Percentiles rank a stretch among this genome's conserved stretches.
phyloP scores from a whole-genome alignment of 1,284 basidiomycete genomes.

The Cutaneotrichosporon cutaneum region DNA sequence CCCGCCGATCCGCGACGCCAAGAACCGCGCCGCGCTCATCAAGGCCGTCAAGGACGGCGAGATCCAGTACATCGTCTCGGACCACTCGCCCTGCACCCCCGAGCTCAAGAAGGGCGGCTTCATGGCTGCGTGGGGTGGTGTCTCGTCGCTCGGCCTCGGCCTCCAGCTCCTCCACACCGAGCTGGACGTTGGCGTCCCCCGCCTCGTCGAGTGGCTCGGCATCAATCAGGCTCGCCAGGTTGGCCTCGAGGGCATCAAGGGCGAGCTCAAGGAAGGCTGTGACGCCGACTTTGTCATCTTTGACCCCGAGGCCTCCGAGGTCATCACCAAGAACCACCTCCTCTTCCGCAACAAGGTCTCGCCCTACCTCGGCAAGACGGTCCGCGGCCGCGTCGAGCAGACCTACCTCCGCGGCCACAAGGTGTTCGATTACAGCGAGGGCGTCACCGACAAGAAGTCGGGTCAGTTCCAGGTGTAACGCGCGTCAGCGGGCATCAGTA shows the following conservation, averaged over 20 bases:
- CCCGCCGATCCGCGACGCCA: slow-evolving; percentile 77
- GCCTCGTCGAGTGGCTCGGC: slow-evolving; percentile 73
- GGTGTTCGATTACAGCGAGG: slow-evolving; percentile 59
- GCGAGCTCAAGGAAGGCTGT: slow-evolving; percentile 65
- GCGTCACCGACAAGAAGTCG: slow-evolving; percentile 13
- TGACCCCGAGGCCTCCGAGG: slow-evolving; percentile 62
- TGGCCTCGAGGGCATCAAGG: slow-evolving; percentile 67
- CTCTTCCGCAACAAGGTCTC: slow-evolving; percentile 91
- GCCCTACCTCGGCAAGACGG: slow-evolving; percentile 72
- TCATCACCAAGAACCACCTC: slow-evolving; percentile 54
- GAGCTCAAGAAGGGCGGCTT: slow-evolving; percentile 79
- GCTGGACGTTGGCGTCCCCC: slow-evolving; percentile 57
- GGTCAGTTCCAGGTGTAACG: slow-evolving; percentile 1
- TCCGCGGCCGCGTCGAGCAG: slow-evolving; percentile 69
- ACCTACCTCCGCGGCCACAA: slow-evolving; percentile 73
- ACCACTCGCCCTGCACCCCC: slow-evolving; percentile 84
- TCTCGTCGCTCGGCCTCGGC: slow-evolving; percentile 82
- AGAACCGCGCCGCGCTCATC: slow-evolving; percentile 74
- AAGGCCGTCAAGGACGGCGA: slow-evolving; percentile 72
- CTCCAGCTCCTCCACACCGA: slow-evolving; percentile 84
- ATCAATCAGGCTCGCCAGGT: slow-evolving; percentile 72
- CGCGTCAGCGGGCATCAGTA: neutral
- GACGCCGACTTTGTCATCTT: slow-evolving; percentile 85
- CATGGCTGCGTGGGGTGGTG: slow-evolving; percentile 89
- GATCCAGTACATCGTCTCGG: slow-evolving; percentile 87